Evolutionary conservation across 805 yeast species (phyloP), one percentile per base, ranked within the genome.

Genomic region (Ogataea glucozyma): DNA sequence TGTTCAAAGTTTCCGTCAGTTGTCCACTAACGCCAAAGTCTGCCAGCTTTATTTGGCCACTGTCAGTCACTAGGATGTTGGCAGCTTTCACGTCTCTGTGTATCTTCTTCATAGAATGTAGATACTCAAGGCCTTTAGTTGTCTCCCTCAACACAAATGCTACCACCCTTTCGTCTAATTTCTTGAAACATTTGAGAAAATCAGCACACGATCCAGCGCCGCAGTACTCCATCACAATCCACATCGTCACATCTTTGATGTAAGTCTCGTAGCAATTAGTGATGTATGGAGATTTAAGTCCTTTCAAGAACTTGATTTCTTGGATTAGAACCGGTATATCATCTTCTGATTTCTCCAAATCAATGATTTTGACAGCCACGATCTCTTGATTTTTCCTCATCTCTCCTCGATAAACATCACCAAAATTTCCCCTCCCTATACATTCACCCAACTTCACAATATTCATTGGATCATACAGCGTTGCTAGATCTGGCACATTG

Each of bases 21-120:
- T 88, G 93, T 0, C 93, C 93, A 54, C 91, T 80, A 4, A 90
- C 97, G 1, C 98, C 98, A 69, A 90, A 90, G 66, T 91, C 98
- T 0, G 89, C 97, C 23, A 90, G 66, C 60, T 90, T 91, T 29
- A 90, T 79, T 21, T 70, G 67, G 0, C 96, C 97, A 3, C 58
- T 57, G 3, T 72, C 74, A 0, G 95, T 84, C 32, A 91, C 68
- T 31, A 90, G 69, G 13, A 90, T 84, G 59, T 90, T 90, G 4
- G 97, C 97, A 48, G 90, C 84, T 61, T 90, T 90, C 37, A 90
- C 80, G 64, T 90, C 98, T 34, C 98, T 73, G 61, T 90, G 98
- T 29, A 91, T 86, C 52, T 83, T 85, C 20, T 73, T 73, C 57
- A 87, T 84, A 9, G 66, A 62, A 61, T 91, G 97, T 38, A 91